Evolutionary conservation across 345 rosid genomes (phyloP).

Genomic region (Ceriops zippeliana): DNA sequence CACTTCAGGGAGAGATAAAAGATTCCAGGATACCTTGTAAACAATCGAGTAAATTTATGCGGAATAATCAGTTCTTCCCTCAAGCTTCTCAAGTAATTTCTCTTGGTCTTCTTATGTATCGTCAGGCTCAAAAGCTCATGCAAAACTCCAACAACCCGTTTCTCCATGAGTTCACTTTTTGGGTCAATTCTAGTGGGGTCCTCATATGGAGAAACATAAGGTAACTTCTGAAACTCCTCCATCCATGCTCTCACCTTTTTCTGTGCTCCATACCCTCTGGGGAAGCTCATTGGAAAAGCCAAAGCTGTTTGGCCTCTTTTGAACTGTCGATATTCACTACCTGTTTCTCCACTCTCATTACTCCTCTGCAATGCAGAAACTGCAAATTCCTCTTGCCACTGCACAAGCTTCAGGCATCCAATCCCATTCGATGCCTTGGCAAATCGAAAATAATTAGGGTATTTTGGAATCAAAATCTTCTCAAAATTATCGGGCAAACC

Average conservation of each 20-base stretch:
- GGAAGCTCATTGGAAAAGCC: constrained; percentile 79
- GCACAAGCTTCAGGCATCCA: constrained; percentile 50
- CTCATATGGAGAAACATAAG: constrained; percentile 90
- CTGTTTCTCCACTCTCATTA: constrained; percentile 38
- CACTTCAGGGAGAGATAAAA: constrained; percentile 93
- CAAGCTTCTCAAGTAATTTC: constrained; percentile 88
- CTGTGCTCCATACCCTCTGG: constrained; percentile 90
- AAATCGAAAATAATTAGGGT: constrained; percentile 59
- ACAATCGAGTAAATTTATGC: constrained; percentile 78
- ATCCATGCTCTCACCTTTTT: constrained; percentile 92
- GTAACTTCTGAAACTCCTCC: constrained; percentile 95
- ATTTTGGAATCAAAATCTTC: constrained; percentile 54
- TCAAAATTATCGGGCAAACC: constrained; percentile 81
- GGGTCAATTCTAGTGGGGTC: constrained; percentile 71
- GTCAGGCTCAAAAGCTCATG: constrained; percentile 89
- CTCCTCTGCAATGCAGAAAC: constrained; percentile 64
- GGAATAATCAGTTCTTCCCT: constrained; percentile 81
- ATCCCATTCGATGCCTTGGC: constrained; percentile 55
- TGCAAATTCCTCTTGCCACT: constrained; percentile 63
- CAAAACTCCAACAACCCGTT: constrained; percentile 84
- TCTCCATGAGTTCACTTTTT: constrained; percentile 89
- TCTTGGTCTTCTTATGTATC: constrained; percentile 91
- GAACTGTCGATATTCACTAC: constrained; percentile 63
- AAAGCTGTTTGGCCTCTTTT: constrained; percentile 67
- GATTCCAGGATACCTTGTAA: constrained; percentile 90